These are phyloP conservation scores for Phaeosphaeria sp. DNA, from an alignment of 2,329 filamentous ascomycete genomes.

Conservation along the genomic window DNA sequence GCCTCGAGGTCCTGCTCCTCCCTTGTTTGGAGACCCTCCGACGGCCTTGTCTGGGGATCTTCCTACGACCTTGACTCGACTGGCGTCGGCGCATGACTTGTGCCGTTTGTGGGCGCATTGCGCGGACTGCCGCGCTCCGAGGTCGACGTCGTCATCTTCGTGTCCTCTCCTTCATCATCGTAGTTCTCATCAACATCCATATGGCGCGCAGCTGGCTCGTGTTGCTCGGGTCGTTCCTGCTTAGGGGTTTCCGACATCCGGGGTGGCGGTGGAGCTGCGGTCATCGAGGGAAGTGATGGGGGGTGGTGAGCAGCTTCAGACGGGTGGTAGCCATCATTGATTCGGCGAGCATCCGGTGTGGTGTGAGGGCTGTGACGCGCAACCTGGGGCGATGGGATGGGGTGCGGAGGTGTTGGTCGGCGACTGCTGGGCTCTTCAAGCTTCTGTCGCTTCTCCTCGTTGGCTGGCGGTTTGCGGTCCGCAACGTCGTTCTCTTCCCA, in stretches of 20 bases:
- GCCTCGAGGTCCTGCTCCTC: too few relatives aligned
- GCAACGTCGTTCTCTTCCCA: constrained; percentile 82
- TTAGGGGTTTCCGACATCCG: constrained; percentile 55
- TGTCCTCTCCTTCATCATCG: constrained; percentile 90
- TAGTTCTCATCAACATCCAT: constrained; percentile 99
- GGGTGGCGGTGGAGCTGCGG: constrained; percentile 56
- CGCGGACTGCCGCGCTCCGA: constrained; percentile 56
- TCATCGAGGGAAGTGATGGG: constrained; percentile 63
- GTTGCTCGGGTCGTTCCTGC: constrained; percentile 56
- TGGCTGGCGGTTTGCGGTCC: constrained; percentile 80
- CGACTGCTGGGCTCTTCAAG: constrained; percentile 85
- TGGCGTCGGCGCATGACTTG: constrained; percentile 41
- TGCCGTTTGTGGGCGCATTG: constrained; percentile 42
- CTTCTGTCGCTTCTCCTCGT: constrained; percentile 84
- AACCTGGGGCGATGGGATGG: constrained; percentile 60
- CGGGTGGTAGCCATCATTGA: constrained; percentile 83
- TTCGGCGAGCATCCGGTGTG: constrained; percentile 65
- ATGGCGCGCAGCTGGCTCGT: constrained; percentile 88
- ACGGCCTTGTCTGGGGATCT: too few relatives aligned
- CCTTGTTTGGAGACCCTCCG: too few relatives aligned
- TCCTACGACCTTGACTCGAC: constrained; percentile 48
- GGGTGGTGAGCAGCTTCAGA: constrained; percentile 92
- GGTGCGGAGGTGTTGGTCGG: constrained; percentile 61
- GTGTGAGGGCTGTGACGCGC: constrained; percentile 79
- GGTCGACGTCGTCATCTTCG: constrained; percentile 60